phyloP scores from a whole-genome alignment of 1,284 basidiomycete genomes.

The Microbotryum lychnidis-dioicae region DNA sequence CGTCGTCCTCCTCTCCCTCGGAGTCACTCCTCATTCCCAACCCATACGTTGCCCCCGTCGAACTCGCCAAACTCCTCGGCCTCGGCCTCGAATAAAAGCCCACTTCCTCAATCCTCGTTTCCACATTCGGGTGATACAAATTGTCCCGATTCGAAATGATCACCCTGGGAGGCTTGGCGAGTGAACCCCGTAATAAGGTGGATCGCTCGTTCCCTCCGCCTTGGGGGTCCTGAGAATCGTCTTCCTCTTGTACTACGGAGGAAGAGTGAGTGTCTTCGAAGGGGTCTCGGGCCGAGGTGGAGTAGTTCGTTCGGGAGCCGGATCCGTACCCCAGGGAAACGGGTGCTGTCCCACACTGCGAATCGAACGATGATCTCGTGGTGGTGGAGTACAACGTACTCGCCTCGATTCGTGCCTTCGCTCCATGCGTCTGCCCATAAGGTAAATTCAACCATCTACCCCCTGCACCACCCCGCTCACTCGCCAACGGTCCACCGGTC shows the following conservation, averaged over 20 bases:
- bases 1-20: conserved; percentile 4
- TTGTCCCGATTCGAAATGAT: no score
- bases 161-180: no score
- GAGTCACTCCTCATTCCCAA: background rate
- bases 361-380: no score
- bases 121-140: background rate
- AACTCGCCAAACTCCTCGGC: conserved; percentile 7
- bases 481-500: conserved; percentile 3
- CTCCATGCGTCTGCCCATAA: background rate
- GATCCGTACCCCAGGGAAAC: no score
- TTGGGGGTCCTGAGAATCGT: conserved; percentile 10
- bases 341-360: no score
- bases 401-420: no score
- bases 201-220: background rate
- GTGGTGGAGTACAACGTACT: background rate
- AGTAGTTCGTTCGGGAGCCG: background rate
- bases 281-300: conserved; percentile 1
- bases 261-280: no score
- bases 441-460: no score
- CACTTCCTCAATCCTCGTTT: background rate
- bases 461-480: background rate
- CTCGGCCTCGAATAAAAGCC: no score
- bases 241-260: background rate
- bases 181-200: no score
- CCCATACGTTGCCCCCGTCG: conserved; percentile 24